Percentiles rank a stretch among this genome's conserved stretches.
These are phyloP conservation scores for Aspergillus uvarum DNA, from an alignment of 2,329 filamentous ascomycete species.

Conservation along the genomic window DNA sequence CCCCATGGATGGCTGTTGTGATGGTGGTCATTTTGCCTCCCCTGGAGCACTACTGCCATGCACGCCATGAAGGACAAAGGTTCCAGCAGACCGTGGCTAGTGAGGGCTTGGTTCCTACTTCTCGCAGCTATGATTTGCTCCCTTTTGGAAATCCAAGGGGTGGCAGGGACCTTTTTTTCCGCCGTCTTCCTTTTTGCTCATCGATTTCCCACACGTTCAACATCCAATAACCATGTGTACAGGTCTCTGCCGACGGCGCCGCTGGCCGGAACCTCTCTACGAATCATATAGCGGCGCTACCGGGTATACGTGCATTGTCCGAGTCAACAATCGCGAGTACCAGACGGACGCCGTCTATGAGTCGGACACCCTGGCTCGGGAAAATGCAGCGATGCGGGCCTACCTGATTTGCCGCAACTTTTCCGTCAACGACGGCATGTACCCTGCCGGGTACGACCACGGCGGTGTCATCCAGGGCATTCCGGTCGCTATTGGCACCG, in stretches of 20 bases:
- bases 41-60: neutral
- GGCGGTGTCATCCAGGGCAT: conserved; percentile 59
- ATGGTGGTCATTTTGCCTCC: neutral
- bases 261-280: conserved; percentile 89
- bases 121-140: neutral
- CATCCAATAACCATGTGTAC: conserved; percentile 28
- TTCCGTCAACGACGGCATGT: conserved; percentile 94
- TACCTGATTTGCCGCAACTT: conserved; percentile 99
- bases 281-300: conserved; percentile 71
- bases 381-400: conserved; percentile 91
- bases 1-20: neutral
- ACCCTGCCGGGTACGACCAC: conserved; percentile 56
- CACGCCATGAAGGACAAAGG: neutral
- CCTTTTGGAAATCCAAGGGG: neutral
- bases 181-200: no score
- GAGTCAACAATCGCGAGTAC: conserved; percentile 96
- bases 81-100: neutral
- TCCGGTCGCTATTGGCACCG: conserved; percentile 64
- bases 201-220: neutral
- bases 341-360: conserved; percentile 85
- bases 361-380: conserved; percentile 77
- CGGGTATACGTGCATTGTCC: conserved; percentile 85
- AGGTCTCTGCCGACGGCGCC: conserved; percentile 93
- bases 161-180: neutral
- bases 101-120: neutral